phyloP scores from a whole-genome alignment of 805 yeast genomes.

The Teunomyces aglyptinius region DNA sequence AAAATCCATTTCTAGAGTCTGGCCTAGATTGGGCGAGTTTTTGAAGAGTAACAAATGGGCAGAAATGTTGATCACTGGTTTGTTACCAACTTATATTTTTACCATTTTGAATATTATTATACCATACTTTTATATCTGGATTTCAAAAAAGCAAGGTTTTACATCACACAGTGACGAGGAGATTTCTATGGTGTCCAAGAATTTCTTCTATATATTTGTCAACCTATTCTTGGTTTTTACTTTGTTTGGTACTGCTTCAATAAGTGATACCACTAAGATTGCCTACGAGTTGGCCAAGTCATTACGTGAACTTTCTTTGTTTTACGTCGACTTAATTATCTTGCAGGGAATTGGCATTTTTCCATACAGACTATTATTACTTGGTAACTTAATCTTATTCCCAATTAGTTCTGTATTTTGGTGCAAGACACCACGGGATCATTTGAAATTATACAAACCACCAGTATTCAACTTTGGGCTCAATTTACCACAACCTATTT shows the following conservation, averaged over 20 bases:
- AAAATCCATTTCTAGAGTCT: conserved; percentile 72
- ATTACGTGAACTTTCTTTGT: conserved; percentile 72
- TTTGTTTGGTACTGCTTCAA: conserved; percentile 85
- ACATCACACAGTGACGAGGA: conserved; percentile 93
- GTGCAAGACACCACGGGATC: conserved; percentile 83
- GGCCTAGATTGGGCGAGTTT: conserved; percentile 78
- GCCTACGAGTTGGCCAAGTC: conserved; percentile 86
- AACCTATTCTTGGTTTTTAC: conserved; percentile 93
- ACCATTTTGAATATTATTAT: conserved; percentile 77
- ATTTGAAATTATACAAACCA: conserved; percentile 72
- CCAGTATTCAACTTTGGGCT: conserved; percentile 91
- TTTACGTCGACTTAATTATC: conserved; percentile 83
- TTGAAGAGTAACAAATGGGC: conserved; percentile 68
- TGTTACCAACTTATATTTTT: conserved; percentile 88
- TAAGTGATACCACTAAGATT: conserved; percentile 85
- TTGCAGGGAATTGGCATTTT: conserved; percentile 85
- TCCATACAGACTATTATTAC: conserved; percentile 79
- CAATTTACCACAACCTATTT: conserved; percentile 85
- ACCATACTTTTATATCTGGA: conserved; percentile 83
- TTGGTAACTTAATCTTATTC: conserved; percentile 75
- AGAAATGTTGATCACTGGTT: conserved; percentile 76
- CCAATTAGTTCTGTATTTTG: conserved; percentile 54
- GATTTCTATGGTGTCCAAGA: conserved; percentile 82
- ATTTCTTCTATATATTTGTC: conserved; percentile 91
- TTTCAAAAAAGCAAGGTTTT: conserved; percentile 82